Conservation (phyloP, 1,284 basidiomycete genomes). For the Ustilago hordei region DNA sequence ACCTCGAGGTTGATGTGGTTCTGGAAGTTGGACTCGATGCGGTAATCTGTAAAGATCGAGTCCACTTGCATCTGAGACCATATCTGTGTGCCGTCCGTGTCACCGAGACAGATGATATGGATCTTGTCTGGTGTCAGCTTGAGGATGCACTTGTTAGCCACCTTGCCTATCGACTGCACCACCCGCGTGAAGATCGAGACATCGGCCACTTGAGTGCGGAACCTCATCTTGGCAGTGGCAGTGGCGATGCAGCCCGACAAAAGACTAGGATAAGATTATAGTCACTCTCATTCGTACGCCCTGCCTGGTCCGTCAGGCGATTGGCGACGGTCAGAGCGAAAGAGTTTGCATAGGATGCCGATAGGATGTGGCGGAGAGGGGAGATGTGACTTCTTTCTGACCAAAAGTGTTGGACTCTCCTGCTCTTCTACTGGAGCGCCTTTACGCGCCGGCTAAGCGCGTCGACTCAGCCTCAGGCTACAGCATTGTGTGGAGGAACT, state of each 20-base stretch:
- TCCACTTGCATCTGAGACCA: conserved; percentile 66
- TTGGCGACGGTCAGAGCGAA: not conserved
- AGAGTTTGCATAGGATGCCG: not conserved
- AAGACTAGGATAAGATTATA: conserved; percentile 3
- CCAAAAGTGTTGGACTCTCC: conserved; percentile 16
- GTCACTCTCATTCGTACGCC: conserved; percentile 2
- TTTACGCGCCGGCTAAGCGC: conserved; percentile 5
- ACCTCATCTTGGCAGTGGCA: conserved; percentile 54
- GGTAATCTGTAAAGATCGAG: conserved; percentile 59
- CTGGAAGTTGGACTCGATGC: conserved; percentile 68
- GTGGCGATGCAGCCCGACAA: conserved; percentile 10
- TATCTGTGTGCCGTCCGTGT: conserved; percentile 65
- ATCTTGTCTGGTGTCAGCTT: conserved; percentile 64
- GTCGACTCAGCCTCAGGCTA: conserved; percentile 11
- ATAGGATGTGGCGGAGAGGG: conserved; percentile 1
- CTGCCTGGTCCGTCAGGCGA: not conserved
- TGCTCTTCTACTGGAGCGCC: not conserved
- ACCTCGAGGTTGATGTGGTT: conserved; percentile 70
- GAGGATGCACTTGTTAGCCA: conserved; percentile 65
- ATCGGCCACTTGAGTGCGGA: conserved; percentile 63
- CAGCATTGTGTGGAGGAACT: conserved; percentile 13
- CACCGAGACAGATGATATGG: conserved; percentile 65
- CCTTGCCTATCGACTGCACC: conserved; percentile 64
- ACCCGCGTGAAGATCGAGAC: conserved; percentile 59
- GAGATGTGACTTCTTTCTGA: not conserved